Percentiles rank a stretch among this genome's conserved stretches.
Conservation (phyloP, 768 basidiomycete genomes). For the Dentipellis fragilis region DNA sequence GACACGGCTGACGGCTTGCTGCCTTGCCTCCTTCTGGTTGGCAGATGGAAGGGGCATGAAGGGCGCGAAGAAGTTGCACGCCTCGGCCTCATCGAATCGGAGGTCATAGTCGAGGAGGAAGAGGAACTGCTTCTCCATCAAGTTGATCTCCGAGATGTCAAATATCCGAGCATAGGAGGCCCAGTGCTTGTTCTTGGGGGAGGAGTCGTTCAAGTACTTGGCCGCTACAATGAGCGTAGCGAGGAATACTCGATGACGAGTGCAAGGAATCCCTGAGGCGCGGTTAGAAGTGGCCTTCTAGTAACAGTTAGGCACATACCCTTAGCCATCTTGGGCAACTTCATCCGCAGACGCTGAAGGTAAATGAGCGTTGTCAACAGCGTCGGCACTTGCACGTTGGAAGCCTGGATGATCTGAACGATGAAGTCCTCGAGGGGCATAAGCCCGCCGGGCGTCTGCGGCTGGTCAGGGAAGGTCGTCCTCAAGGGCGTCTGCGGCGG, state of each 20-base stretch:
- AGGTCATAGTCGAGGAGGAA: slow-evolving; percentile 89
- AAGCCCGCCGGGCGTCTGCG: slow-evolving; percentile 24
- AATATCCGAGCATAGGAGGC: slow-evolving; percentile 67
- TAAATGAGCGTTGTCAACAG: slow-evolving; percentile 87
- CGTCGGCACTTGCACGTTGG: slow-evolving; percentile 86
- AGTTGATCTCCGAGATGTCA: slow-evolving; percentile 73
- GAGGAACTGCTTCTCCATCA: slow-evolving; percentile 96
- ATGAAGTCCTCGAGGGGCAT: slow-evolving; percentile 82
- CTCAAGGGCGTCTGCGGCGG: slow-evolving; percentile 63
- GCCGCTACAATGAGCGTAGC: slow-evolving; percentile 92
- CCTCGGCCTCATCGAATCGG: slow-evolving; percentile 79
- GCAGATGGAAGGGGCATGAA: slow-evolving; percentile 35
- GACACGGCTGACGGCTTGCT: slow-evolving; percentile 45
- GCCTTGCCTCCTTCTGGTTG: slow-evolving; percentile 30
- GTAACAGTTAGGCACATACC: slow-evolving; percentile 37
- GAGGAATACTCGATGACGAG: slow-evolving; percentile 91
- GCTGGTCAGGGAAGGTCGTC: slow-evolving; percentile 24
- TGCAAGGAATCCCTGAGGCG: slow-evolving; percentile 65
- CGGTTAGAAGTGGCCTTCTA: background rate
- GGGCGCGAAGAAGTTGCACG: slow-evolving; percentile 53
- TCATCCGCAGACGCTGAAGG: slow-evolving; percentile 75
- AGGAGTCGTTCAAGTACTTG: slow-evolving; percentile 96
- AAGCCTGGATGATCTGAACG: slow-evolving; percentile 61
- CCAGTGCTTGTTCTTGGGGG: slow-evolving; percentile 95
- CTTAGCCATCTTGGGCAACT: slow-evolving; percentile 75